A percentile compares a stretch with the other conserved stretches of the same genome.
phyloP scores from a whole-genome alignment of 345 rosid species.

The Microthlaspi erraticum region DNA sequence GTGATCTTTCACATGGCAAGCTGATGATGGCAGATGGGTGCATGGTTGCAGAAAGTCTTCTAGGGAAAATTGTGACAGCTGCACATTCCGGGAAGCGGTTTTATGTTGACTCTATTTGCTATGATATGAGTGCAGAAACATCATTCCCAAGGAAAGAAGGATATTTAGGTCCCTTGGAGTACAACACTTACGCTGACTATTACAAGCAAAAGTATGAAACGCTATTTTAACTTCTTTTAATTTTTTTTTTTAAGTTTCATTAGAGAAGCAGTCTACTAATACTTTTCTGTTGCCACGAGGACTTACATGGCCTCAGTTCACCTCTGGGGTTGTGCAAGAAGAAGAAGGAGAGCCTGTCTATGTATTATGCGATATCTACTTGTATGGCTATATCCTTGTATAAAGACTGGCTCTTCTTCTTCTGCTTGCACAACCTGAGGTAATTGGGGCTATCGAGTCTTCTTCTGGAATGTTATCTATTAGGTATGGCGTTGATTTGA shows the following conservation, averaged over 20 bases:
- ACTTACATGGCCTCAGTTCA: conserved; percentile 48
- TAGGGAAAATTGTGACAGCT: conserved; percentile 90
- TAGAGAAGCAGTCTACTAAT: conserved; percentile 33
- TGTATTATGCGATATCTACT: conserved; percentile 32
- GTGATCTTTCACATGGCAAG: conserved; percentile 54
- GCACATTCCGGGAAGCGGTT: conserved; percentile 99
- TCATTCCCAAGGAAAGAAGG: conserved; percentile 99
- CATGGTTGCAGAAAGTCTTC: conserved; percentile 59
- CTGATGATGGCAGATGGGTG: conserved; percentile 87
- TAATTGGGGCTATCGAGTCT: conserved; percentile 56
- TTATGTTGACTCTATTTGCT: conserved; percentile 85
- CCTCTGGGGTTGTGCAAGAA: conserved; percentile 58
- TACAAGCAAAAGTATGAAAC: conserved; percentile 86
- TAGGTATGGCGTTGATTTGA: conserved; percentile 95
- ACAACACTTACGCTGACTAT: conserved; percentile 92
- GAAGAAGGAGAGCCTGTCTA: conserved; percentile 52
- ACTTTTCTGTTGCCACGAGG: conserved; percentile 35
- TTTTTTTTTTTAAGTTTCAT: conserved; percentile 1
- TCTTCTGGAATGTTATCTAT: conserved; percentile 38
- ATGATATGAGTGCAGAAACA: conserved; percentile 90
- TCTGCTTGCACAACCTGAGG: conserved; percentile 58
- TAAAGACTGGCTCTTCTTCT: conserved; percentile 54
- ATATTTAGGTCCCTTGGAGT: conserved; percentile 95
- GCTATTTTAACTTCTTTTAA: background rate
- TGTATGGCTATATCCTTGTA: conserved; percentile 48